Conservation (phyloP, 1,284 basidiomycete species). For the Fistulina hepatica region DNA sequence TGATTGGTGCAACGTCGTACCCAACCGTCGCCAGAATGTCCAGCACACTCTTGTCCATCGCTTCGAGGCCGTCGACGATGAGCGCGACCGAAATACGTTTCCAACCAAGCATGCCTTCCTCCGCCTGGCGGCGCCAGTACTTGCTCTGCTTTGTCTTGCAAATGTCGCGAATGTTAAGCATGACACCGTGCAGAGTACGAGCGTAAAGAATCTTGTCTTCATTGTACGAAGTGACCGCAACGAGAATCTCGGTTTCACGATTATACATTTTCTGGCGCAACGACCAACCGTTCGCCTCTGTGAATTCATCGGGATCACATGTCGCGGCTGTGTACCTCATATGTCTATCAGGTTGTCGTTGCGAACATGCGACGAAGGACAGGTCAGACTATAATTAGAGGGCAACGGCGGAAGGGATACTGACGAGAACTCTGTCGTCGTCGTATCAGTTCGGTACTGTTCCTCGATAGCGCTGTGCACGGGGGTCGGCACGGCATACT, state of each 20-base stretch:
- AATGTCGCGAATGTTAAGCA: slow-evolving; percentile 97
- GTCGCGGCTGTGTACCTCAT: slow-evolving; percentile 83
- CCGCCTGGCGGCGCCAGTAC: slow-evolving; percentile 78
- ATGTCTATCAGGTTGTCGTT: slow-evolving; percentile 45
- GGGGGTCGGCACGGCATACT: slow-evolving; percentile 85
- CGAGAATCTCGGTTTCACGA: slow-evolving; percentile 87
- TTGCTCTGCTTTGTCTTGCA: slow-evolving; percentile 95
- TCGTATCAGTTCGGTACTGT: slow-evolving; percentile 56
- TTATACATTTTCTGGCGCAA: slow-evolving; percentile 79
- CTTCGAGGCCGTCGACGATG: slow-evolving; percentile 89
- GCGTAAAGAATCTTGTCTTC: slow-evolving; percentile 92
- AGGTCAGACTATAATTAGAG: too few species aligned
- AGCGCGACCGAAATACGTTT: slow-evolving; percentile 87
- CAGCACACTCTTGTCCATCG: slow-evolving; percentile 92
- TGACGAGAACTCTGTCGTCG: slow-evolving; percentile 77
- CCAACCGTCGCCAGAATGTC: slow-evolving; percentile 80
- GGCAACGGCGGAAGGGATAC: slow-evolving; percentile 21
- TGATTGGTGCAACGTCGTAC: background rate
- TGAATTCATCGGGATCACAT: slow-evolving; percentile 91
- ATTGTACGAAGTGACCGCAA: slow-evolving; percentile 84
- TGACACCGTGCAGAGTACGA: slow-evolving; percentile 88
- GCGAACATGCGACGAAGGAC: too few species aligned
- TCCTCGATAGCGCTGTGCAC: slow-evolving; percentile 78
- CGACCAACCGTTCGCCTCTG: slow-evolving; percentile 69
- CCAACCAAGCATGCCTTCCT: slow-evolving; percentile 86